A percentile compares a stretch with the other conserved stretches of the same genome.
These are phyloP conservation scores for Globisporangium emineosum DNA, from an alignment of 352 stramenopile genomes.

Conservation along the genomic window DNA sequence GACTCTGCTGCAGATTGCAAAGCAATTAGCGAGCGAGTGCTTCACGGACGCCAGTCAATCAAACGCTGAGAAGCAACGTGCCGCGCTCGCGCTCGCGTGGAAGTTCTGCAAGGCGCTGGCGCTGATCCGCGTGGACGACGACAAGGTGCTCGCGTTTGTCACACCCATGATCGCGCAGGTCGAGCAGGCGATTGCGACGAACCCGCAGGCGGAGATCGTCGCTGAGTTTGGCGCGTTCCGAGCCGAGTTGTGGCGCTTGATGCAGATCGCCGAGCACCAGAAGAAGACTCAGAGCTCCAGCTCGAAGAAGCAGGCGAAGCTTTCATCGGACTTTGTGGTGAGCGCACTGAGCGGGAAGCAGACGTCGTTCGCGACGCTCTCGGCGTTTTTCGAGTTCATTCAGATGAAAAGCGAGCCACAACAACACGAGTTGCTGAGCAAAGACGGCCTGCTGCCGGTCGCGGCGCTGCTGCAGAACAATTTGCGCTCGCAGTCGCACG, in stretches of 20 bases:
- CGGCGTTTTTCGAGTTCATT: conserved; percentile 54
- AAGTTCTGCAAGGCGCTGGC: conserved; percentile 65
- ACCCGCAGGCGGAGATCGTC: background rate
- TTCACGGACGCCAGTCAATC: background rate
- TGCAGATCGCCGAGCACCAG: conserved; percentile 49
- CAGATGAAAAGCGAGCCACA: conserved; percentile 54
- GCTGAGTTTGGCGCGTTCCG: conserved; percentile 31
- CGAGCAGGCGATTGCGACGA: conserved; percentile 23
- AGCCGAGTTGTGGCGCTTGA: conserved; percentile 69
- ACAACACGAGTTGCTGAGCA: conserved; percentile 43
- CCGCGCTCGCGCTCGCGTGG: conserved; percentile 53
- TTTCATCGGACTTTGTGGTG: conserved; percentile 26
- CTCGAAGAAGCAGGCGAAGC: conserved; percentile 14
- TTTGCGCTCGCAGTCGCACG: conserved; percentile 64
- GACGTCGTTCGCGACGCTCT: conserved; percentile 55
- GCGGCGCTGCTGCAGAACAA: conserved; percentile 46
- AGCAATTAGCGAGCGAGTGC: conserved; percentile 23
- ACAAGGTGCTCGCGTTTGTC: conserved; percentile 41
- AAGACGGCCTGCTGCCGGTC: conserved; percentile 29
- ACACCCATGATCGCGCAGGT: conserved; percentile 34
- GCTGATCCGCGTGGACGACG: conserved; percentile 37
- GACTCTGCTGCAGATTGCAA: conserved; percentile 30
- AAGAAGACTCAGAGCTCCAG: conserved; percentile 11
- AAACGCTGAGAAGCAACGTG: background rate
- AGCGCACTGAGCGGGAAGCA: conserved; percentile 39